Conservation (phyloP, 1,139 yeast genomes). For the Pichia sp. region DNA sequence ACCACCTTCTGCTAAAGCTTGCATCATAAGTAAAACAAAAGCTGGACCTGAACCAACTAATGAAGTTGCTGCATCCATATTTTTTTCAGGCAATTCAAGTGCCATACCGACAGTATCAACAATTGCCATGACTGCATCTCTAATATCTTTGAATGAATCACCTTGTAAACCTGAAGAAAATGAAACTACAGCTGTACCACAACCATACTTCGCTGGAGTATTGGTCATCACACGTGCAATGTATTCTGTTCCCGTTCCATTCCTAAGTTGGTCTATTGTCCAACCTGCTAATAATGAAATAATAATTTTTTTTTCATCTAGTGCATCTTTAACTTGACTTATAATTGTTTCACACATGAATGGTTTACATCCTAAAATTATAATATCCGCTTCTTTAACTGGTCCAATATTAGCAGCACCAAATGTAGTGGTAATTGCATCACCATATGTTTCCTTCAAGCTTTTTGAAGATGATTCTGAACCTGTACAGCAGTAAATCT, state of each 20-base stretch:
- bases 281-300: constrained; percentile 91
- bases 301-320: constrained; percentile 44
- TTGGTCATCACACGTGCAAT: constrained; percentile 97
- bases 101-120: constrained; percentile 65
- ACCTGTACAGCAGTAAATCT: constrained; percentile 72
- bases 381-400: constrained; percentile 56
- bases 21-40: constrained; percentile 82
- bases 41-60: constrained; percentile 98
- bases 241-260: constrained; percentile 43
- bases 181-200: constrained; percentile 88
- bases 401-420: constrained; percentile 53
- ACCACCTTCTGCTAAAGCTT: constrained; percentile 91
- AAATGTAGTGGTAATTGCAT: constrained; percentile 46
- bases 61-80: constrained; percentile 96
- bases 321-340: constrained; percentile 31
- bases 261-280: constrained; percentile 63
- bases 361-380: constrained; percentile 85
- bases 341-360: constrained; percentile 62
- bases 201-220: constrained; percentile 89
- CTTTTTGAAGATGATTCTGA: constrained; percentile 45
- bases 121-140: constrained; percentile 50
- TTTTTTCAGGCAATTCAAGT: constrained; percentile 74
- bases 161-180: constrained; percentile 35
- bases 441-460: constrained; percentile 37
- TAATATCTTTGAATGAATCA: constrained; percentile 39